These are phyloP conservation scores for Aspergillus latus DNA, from an alignment of 2,329 filamentous ascomycete genomes.

Conservation along the genomic window DNA sequence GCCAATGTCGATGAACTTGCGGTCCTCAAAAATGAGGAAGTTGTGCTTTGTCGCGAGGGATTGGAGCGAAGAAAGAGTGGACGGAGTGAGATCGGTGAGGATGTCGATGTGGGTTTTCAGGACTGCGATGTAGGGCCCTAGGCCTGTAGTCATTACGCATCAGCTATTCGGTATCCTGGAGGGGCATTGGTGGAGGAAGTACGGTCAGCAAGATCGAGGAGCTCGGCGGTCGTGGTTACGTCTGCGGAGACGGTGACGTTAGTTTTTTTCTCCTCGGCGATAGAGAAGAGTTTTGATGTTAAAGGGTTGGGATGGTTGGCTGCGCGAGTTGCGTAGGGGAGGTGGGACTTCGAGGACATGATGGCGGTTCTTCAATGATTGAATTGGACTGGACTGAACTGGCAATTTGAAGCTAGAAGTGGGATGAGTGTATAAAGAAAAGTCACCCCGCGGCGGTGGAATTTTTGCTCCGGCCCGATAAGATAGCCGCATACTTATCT, in stretches of 20 bases:
- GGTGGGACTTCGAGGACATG: constrained; percentile 48
- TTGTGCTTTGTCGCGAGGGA: constrained; percentile 48
- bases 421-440: not conserved
- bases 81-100: constrained; percentile 47
- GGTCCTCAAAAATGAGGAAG: constrained; percentile 77
- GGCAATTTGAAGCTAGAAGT: not conserved
- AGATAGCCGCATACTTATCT: not conserved
- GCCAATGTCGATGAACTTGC: constrained; percentile 83
- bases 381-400: constrained; percentile 14
- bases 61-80: constrained; percentile 45
- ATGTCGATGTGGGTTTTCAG: constrained; percentile 57
- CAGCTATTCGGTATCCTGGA: not conserved
- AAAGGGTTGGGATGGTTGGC: constrained; percentile 46
- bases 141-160: constrained; percentile 31
- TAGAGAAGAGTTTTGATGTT: constrained; percentile 44
- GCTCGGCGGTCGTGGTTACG: constrained; percentile 47
- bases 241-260: constrained; percentile 53
- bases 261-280: constrained; percentile 49
- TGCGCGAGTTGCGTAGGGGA: constrained; percentile 42
- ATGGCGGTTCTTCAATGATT: not conserved
- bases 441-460: constrained; percentile 4
- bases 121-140: constrained; percentile 54
- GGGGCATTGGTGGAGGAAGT: constrained; percentile 22
- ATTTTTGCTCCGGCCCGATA: constrained; percentile 14
- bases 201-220: constrained; percentile 50